Percentiles rank a stretch among this genome's conserved stretches.
These are phyloP conservation scores for Astragalus glycyphyllos DNA, from an alignment of 306 rosid genomes.

Conservation along the genomic window DNA sequence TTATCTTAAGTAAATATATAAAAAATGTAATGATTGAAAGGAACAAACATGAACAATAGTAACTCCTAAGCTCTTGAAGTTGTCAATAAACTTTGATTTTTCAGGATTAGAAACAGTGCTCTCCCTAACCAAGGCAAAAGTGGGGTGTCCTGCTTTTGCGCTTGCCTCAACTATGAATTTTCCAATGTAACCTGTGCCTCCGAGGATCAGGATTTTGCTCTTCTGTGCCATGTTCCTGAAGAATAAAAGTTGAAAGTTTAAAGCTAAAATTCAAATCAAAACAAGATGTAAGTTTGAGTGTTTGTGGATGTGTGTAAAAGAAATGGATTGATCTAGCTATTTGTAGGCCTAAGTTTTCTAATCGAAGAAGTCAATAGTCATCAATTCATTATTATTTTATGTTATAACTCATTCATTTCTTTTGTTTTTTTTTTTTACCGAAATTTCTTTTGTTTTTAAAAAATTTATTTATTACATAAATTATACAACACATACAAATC, in stretches of 20 bases:
- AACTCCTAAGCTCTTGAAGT: conserved; percentile 47
- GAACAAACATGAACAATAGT: conserved; percentile 44
- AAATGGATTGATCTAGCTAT: conserved; percentile 2
- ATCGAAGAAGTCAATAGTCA: too few species aligned
- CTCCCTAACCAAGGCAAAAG: conserved; percentile 44
- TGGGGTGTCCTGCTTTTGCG: conserved; percentile 51
- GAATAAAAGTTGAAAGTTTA: not conserved
- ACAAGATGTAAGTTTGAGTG: not conserved
- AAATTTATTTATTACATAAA: too few species aligned
- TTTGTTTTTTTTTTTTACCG: too few species aligned
- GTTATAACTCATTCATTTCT: too few species aligned
- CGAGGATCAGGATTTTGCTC: conserved; percentile 51
- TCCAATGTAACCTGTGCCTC: conserved; percentile 53
- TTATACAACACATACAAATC: too few species aligned
- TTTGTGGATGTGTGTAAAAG: not conserved
- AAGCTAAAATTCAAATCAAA: conserved; percentile 1
- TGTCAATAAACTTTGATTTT: conserved; percentile 42
- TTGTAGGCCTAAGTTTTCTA: not conserved
- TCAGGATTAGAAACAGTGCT: conserved; percentile 44
- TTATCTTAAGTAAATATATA: too few species aligned
- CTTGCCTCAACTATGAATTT: conserved; percentile 53
- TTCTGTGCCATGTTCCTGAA: conserved; percentile 38
- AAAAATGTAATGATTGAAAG: conserved; percentile 6
- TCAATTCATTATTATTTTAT: too few species aligned
- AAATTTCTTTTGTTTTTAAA: too few species aligned